Evolutionary conservation across 805 yeast species (phyloP).

Genomic region (Torulaspora indica): DNA sequence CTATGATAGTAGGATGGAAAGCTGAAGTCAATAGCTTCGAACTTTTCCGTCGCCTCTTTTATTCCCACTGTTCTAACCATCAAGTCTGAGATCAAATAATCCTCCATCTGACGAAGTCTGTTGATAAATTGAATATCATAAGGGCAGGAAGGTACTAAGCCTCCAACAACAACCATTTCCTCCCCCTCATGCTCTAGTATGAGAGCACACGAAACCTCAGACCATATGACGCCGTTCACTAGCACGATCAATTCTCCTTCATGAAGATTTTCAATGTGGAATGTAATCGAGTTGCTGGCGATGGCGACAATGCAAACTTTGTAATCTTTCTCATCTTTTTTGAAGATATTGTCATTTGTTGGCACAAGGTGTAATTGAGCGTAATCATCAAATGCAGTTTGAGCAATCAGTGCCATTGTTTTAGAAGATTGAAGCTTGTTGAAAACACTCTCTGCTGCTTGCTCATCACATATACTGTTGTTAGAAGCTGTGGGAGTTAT

Average conservation of each 20-base stretch:
- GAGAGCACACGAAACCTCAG: slow-evolving; percentile 52
- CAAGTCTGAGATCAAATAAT: slow-evolving; percentile 38
- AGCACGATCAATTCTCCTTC: slow-evolving; percentile 42
- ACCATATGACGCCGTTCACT: slow-evolving; percentile 68
- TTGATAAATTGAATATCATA: slow-evolving; percentile 51
- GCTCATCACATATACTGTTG: slow-evolving; percentile 5
- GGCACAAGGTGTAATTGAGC: slow-evolving; percentile 30
- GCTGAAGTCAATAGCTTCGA: slow-evolving; percentile 31
- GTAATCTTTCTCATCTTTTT: slow-evolving; percentile 34
- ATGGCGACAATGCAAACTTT: slow-evolving; percentile 45
- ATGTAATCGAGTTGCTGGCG: slow-evolving; percentile 49
- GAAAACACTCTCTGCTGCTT: slow-evolving; percentile 29
- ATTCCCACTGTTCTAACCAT: slow-evolving; percentile 37
- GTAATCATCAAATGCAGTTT: slow-evolving; percentile 32
- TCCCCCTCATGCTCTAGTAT: slow-evolving; percentile 39
- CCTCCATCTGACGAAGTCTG: slow-evolving; percentile 34
- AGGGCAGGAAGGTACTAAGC: slow-evolving; percentile 59
- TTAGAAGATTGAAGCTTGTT: slow-evolving; percentile 30
- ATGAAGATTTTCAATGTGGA: slow-evolving; percentile 44
- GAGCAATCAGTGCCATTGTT: slow-evolving; percentile 38
- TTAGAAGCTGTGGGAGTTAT: slow-evolving; percentile 18
- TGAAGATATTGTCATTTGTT: slow-evolving; percentile 25
- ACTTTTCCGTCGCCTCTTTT: slow-evolving; percentile 14
- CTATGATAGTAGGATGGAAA: slow-evolving; percentile 36
- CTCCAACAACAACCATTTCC: slow-evolving; percentile 55